These are phyloP conservation scores for Macroventuria anomochaeta DNA, from an alignment of 2,329 filamentous ascomycete genomes.

Conservation along the genomic window DNA sequence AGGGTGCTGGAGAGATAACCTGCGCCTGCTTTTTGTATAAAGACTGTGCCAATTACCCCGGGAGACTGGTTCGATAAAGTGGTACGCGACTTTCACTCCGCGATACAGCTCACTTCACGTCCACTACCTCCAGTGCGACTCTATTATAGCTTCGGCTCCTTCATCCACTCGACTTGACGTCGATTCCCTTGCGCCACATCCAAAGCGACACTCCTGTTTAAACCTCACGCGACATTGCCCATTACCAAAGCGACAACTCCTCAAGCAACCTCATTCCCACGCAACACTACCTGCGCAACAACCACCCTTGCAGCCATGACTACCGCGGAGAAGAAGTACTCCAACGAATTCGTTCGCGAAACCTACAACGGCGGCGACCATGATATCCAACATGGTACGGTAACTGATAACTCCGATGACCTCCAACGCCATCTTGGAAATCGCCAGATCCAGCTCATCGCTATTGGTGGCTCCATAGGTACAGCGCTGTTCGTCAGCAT, in stretches of 20 bases:
- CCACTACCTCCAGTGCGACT: slow-evolving; percentile 35
- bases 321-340: slow-evolving; percentile 41
- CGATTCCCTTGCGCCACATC: slow-evolving; percentile 20
- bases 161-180: slow-evolving; percentile 18
- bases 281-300: slow-evolving; percentile 29
- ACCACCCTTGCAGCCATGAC: slow-evolving; percentile 37
- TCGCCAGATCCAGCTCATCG: slow-evolving; percentile 51
- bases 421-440: slow-evolving; percentile 50
- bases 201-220: slow-evolving; percentile 19
- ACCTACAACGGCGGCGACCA: slow-evolving; percentile 25
- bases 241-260: slow-evolving; percentile 17
- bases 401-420: slow-evolving; percentile 46
- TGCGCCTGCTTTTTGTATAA: slow-evolving; percentile 36
- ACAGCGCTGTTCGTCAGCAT: slow-evolving; percentile 67
- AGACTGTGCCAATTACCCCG: slow-evolving; percentile 27
- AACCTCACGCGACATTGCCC: slow-evolving; percentile 15
- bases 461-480: slow-evolving; percentile 51
- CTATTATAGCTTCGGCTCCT: slow-evolving; percentile 31
- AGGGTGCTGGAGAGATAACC: slow-evolving; percentile 28
- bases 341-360: slow-evolving; percentile 39
- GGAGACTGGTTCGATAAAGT: slow-evolving; percentile 20
- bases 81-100: slow-evolving; percentile 20
- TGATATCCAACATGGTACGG: slow-evolving; percentile 38
- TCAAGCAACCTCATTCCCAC: slow-evolving; percentile 11
- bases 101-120: slow-evolving; percentile 21